Evolutionary conservation across 371 early-diverging fungal genomes (phyloP).

Genomic region (Homolaphlyctis polyrhiza): DNA sequence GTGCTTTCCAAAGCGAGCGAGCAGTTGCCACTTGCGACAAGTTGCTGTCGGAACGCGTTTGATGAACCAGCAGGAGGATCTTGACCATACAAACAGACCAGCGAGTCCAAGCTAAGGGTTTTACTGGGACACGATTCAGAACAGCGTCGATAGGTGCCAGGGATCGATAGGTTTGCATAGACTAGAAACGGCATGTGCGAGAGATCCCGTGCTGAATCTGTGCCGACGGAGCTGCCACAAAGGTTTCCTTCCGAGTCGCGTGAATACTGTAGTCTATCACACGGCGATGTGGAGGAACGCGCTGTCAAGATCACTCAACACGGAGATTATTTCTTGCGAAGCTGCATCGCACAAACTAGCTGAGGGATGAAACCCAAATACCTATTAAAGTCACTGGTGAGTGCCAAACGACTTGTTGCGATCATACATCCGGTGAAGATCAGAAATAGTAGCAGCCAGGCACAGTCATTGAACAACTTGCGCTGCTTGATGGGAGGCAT

Average conservation of each 20-base stretch:
- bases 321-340: too few species aligned
- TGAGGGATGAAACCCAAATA: too few species aligned
- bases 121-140: slow-evolving; percentile 17
- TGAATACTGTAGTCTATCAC: slow-evolving; percentile 11
- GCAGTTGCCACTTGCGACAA: slow-evolving; percentile 7
- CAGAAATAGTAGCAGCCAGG: neutral
- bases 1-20: slow-evolving; percentile 15
- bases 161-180: slow-evolving; percentile 15
- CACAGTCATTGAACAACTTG: neutral
- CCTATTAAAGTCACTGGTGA: neutral
- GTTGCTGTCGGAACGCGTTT: neutral
- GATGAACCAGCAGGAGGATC: neutral
- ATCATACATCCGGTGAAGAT: neutral
- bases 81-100: slow-evolving; percentile 14
- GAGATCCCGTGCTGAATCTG: slow-evolving; percentile 15
- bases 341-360: too few species aligned
- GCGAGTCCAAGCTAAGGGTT: neutral
- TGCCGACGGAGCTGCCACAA: slow-evolving; percentile 11
- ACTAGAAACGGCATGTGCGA: slow-evolving; percentile 12
- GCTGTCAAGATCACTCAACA: too few species aligned
- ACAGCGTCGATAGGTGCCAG: slow-evolving; percentile 12
- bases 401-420: neutral
- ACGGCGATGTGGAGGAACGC: too few species aligned
- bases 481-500: neutral
- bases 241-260: slow-evolving; percentile 23